Evolutionary conservation across 2,329 filamentous ascomycete species (phyloP), one percentile per base, ranked within the genome.

Genomic region (Verticillium alfalfae): DNA sequence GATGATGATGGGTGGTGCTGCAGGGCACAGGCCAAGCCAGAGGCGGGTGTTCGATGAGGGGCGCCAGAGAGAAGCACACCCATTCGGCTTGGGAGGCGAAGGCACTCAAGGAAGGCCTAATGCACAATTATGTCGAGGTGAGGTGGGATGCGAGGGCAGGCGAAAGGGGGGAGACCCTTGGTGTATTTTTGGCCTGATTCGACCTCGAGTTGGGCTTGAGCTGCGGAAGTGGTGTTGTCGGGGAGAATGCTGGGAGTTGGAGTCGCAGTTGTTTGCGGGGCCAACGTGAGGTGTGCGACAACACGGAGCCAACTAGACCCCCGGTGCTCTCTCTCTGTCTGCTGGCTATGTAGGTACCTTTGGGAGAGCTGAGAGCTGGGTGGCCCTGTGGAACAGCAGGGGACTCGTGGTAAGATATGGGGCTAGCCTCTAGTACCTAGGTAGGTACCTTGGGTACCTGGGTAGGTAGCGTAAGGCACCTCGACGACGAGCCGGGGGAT

Each of bases 211-310:
- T 52, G 45, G 45, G 41, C 41, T 55, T 38, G 59, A 61, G 61
- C 37, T 66, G 65, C 34, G 45, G 45, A 52, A 22, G 57, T 58
- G 57, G 57, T 58, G 57, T 58, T 58, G 57, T 49, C 38, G 38
- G 57, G 57, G 45, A 52, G 45, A 52, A 52, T 52, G 45, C 45
- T 52, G 45, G 45, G 45, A 58, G 45, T 49, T 58, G 57, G 64
- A 61, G 61, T 66, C 61, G 63, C 59, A 61, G 61, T 66, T 65
- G 64, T 63, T 65, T 66, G 64, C 64, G 64, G 64, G 64, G 64
- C 64, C 63, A 55, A 61, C 45, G 45, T 52, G 45, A 52, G 64
- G 59, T 65, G 64, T 66, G 64, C 61, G 61, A 65, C 63, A 59
- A 63, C 64, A 58, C 62, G 64, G 64, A 36, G 55, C 55, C 45